Evolutionary conservation across 2,329 filamentous ascomycete genomes (phyloP), one percentile per base, ranked within the genome.

Genomic region (Graphilbum sp.): DNA sequence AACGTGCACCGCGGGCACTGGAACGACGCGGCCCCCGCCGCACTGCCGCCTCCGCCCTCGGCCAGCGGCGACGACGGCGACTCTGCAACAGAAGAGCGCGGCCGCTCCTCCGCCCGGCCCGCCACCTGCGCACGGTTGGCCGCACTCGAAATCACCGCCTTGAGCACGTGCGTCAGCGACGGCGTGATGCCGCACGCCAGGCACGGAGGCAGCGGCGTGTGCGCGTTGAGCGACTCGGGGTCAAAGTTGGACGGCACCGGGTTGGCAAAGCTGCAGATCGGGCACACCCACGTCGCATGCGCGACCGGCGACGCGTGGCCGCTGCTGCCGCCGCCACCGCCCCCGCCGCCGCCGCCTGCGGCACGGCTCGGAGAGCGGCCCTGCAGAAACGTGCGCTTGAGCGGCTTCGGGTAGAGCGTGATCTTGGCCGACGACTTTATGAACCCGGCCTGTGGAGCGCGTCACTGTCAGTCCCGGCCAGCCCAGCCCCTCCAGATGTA

Each of bases 261-360:
- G 51, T 96, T 96, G 10, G 87, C 88, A 53, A 93, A 92, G 47
- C 82, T 88, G 64, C 88, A 96, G 50, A 96, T 96, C 2, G 83
- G 80, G 60, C 88, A 96, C 17, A 96, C 78, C 88, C 88, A 96
- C 4, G 86, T 95, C 6, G 83, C 84, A 42, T 66, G 71, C 46
- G 66, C 69, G 13, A 63, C 54, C 13, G 67, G 58, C 11, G 63
- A 48, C 16, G 16, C 30, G 6, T 5, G 5, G 30, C 16, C 12
- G 30, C 30, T n/a, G n/a, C n/a, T 12, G 10, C 30, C 30, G 15
- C 66, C 61, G 13, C 29, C 29, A 11, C 24, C 16, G 66, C 60
- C 60, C 58, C 40, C 47, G 60, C 46, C 49, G 62, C 51, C 31
- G 57, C 49, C 41, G 64, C 56, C 43, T 63, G 59, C 3, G 58